These are phyloP conservation scores for Cercophora scortea DNA, from an alignment of 495 filamentous ascomycete species.

Conservation along the genomic window DNA sequence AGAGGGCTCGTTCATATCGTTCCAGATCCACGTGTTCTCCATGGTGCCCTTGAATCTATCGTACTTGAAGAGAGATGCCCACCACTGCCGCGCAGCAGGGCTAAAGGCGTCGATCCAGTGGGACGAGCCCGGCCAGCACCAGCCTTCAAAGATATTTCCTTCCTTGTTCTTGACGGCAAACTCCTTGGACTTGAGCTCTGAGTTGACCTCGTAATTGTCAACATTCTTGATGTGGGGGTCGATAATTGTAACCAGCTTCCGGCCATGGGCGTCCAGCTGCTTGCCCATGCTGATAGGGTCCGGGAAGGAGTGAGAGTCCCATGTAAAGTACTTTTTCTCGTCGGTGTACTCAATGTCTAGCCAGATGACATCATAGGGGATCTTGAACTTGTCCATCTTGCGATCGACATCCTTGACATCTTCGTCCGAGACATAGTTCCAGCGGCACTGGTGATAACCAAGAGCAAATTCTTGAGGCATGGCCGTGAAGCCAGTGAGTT, in stretches of 20 bases:
- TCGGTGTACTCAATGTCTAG: slow-evolving; percentile 96
- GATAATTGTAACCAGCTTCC: slow-evolving; percentile 90
- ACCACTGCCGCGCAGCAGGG: slow-evolving; percentile 80
- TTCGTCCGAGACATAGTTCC: slow-evolving; percentile 96
- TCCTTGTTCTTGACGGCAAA: slow-evolving; percentile 85
- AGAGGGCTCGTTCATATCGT: slow-evolving; percentile 99
- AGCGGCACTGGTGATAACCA: slow-evolving; percentile 93
- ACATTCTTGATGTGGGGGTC: slow-evolving; percentile 97
- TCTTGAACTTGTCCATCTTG: slow-evolving; percentile 89
- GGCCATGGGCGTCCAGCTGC: slow-evolving; percentile 70
- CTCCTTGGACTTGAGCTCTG: slow-evolving; percentile 76
- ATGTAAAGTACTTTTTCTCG: slow-evolving; percentile 95
- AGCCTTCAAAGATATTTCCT: slow-evolving; percentile 81
- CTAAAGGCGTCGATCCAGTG: slow-evolving; percentile 96
- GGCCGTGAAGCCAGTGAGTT: slow-evolving; percentile 89
- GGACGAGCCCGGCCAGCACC: slow-evolving; percentile 97
- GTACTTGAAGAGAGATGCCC: slow-evolving; percentile 79
- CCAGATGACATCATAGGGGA: slow-evolving; percentile 98
- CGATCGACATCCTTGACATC: slow-evolving; percentile 94
- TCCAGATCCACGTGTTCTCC: slow-evolving; percentile 89
- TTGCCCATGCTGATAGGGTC: slow-evolving; percentile 83
- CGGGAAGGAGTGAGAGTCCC: slow-evolving; percentile 79
- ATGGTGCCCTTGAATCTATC: slow-evolving; percentile 74
- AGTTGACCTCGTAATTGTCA: slow-evolving; percentile 62
- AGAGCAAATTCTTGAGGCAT: slow-evolving; percentile 88